These are phyloP conservation scores for Xylaria nigripes DNA, from an alignment of 495 filamentous ascomycete species.

Conservation along the genomic window DNA sequence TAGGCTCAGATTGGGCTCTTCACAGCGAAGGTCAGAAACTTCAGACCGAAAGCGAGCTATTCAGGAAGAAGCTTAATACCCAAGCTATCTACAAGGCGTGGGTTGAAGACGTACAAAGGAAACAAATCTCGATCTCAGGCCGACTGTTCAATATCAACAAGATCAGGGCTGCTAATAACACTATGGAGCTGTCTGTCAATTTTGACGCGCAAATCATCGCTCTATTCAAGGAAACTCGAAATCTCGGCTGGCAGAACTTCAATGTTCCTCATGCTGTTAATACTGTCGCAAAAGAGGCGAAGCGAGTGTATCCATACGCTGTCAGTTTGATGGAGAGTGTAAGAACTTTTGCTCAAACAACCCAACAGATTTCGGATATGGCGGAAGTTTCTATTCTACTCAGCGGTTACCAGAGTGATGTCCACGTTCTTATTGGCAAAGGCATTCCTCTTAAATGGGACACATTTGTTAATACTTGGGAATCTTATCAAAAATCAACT, in stretches of 20 bases:
- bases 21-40: slow-evolving; percentile 94
- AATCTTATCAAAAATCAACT: slow-evolving; percentile 67
- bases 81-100: slow-evolving; percentile 89
- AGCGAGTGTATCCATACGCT: slow-evolving; percentile 92
- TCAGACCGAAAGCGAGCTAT: slow-evolving; percentile 76
- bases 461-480: slow-evolving; percentile 93
- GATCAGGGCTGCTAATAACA: slow-evolving; percentile 79
- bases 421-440: slow-evolving; percentile 69
- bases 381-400: slow-evolving; percentile 76
- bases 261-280: slow-evolving; percentile 86
- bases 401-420: slow-evolving; percentile 83
- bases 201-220: slow-evolving; percentile 96
- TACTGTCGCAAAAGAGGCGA: slow-evolving; percentile 94
- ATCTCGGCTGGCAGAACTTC: slow-evolving; percentile 87
- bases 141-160: slow-evolving; percentile 82
- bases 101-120: slow-evolving; percentile 78
- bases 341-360: slow-evolving; percentile 79
- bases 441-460: slow-evolving; percentile 91
- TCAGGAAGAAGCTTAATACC: slow-evolving; percentile 93
- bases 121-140: slow-evolving; percentile 82
- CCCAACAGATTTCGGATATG: slow-evolving; percentile 71
- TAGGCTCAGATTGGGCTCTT: slow-evolving; percentile 86
- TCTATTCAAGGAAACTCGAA: slow-evolving; percentile 97
- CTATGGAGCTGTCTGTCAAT: slow-evolving; percentile 81
- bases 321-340: slow-evolving; percentile 98